These are phyloP conservation scores for Saturnispora quitensis DNA, from an alignment of 805 yeast genomes.

Conservation along the genomic window DNA sequence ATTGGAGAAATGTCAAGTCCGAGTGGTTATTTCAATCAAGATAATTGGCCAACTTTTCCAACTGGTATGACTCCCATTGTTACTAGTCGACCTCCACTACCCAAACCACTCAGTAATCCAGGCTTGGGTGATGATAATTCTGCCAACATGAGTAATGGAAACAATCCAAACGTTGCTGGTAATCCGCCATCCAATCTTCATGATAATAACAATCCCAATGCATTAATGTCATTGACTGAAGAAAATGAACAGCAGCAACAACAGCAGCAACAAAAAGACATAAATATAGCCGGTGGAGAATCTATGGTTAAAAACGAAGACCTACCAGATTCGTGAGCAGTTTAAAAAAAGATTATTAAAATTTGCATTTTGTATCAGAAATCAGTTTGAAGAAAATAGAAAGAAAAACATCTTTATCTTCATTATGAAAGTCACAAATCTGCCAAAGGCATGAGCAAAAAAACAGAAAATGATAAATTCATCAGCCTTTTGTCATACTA, in stretches of 20 bases:
- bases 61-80: conserved; percentile 10
- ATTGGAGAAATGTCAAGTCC: conserved; percentile 31
- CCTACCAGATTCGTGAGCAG: not conserved
- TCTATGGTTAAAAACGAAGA: not conserved
- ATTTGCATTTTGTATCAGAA: not conserved
- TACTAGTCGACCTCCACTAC: not conserved
- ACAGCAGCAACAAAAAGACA: not conserved
- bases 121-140: not conserved
- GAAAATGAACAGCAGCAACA: not conserved
- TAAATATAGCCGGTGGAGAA: not conserved
- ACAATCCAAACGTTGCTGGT: not conserved
- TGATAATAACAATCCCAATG: not conserved
- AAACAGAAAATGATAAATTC: not conserved
- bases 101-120: not conserved
- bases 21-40: conserved; percentile 58
- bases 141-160: not conserved
- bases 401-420: not conserved
- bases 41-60: conserved; percentile 35
- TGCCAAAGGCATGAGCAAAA: not conserved
- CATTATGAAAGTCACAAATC: not conserved
- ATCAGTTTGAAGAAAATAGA: too few species aligned
- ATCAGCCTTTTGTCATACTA: not conserved
- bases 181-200: not conserved
- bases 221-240: not conserved
- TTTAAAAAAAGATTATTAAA: not conserved